phyloP scores from a whole-genome alignment of 164 flowering plant genomes.

The Vitis rotundifolia region DNA sequence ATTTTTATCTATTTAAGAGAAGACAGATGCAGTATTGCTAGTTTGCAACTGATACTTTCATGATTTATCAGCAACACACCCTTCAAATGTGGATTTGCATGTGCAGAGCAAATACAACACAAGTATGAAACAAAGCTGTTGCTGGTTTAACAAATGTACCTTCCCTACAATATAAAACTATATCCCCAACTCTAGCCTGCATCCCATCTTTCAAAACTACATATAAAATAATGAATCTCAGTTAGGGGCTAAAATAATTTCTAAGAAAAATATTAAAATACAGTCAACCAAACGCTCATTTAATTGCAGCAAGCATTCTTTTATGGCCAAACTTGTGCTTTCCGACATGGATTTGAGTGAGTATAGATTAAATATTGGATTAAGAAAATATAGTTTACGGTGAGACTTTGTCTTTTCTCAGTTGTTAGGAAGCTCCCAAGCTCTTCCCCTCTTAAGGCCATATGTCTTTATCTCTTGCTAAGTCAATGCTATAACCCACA shows the following conservation, averaged over 20 bases:
- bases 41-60: background rate
- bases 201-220: slow-evolving; percentile 3
- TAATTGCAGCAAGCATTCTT: background rate
- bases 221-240: slow-evolving; percentile 12
- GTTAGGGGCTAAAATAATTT: background rate
- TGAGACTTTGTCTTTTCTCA: background rate
- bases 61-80: background rate
- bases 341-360: background rate
- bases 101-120: slow-evolving; percentile 13
- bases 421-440: no score
- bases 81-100: slow-evolving; percentile 13
- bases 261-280: background rate
- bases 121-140: background rate
- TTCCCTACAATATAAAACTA: background rate
- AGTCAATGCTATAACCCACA: slow-evolving; percentile 1
- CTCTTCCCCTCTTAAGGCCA: background rate
- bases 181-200: background rate
- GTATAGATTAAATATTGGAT: background rate
- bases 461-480: background rate
- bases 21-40: no score
- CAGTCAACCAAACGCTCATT: background rate
- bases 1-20: background rate
- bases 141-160: slow-evolving; percentile 4
- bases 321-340: no score
- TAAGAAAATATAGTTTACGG: background rate